These are phyloP conservation scores for Cinnamomum micranthum DNA, from an alignment of 164 flowering plant genomes.

Conservation along the genomic window DNA sequence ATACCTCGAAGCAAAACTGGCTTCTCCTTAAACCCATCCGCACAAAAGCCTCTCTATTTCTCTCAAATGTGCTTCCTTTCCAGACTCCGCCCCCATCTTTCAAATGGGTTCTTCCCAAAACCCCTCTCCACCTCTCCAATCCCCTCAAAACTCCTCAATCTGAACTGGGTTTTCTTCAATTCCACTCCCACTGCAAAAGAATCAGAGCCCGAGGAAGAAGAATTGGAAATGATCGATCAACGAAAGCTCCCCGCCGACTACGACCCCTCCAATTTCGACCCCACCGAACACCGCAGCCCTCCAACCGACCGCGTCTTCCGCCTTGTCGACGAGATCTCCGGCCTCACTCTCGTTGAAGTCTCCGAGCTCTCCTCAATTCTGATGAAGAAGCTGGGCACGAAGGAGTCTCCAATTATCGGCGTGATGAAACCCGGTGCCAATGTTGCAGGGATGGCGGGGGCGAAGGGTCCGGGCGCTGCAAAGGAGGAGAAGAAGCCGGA, in stretches of 20 bases:
- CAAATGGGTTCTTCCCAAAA: conserved; percentile 24
- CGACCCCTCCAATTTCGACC: conserved; percentile 79
- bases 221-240: conserved; percentile 65
- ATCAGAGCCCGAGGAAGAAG: conserved; percentile 35
- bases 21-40: too few species aligned
- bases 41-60: background rate
- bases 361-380: conserved; percentile 54
- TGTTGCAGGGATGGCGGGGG: conserved; percentile 24
- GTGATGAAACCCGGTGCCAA: conserved; percentile 70
- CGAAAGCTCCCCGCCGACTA: conserved; percentile 86
- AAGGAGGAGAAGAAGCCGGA: conserved; percentile 71
- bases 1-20: too few species aligned
- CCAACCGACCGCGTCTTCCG: conserved; percentile 78
- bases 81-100: conserved; percentile 35
- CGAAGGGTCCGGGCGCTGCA: conserved; percentile 27
- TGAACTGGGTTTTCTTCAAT: conserved; percentile 16
- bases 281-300: conserved; percentile 84
- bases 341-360: conserved; percentile 57
- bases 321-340: conserved; percentile 78
- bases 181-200: conserved; percentile 43
- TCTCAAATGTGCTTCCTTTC: conserved; percentile 47
- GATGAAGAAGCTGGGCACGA: conserved; percentile 69
- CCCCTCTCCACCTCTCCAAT: conserved; percentile 4
- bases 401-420: conserved; percentile 54
- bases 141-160: conserved; percentile 7